Conservation (phyloP, 1,139 yeast genomes). For the Kodamaea ohmeri region DNA sequence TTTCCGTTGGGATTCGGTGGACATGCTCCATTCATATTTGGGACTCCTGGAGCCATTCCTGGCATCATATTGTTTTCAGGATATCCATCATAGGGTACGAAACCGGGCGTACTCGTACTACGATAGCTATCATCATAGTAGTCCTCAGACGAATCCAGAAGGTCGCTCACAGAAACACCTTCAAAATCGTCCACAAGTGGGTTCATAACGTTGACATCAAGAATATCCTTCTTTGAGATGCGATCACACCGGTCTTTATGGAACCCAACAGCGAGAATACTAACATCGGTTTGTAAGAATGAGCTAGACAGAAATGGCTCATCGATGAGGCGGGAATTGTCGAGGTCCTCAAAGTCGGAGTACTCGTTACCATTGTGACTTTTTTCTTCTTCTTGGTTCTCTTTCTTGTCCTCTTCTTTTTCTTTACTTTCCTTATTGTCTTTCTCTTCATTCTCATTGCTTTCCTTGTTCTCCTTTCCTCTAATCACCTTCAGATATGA, state of each 20-base stretch:
- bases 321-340: too few species aligned
- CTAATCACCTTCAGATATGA: slow-evolving; percentile 15
- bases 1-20: neutral
- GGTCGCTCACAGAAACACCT: slow-evolving; percentile 2
- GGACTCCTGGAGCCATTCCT: neutral
- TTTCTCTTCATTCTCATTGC: neutral
- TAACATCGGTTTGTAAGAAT: too few species aligned
- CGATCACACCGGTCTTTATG: slow-evolving; percentile 40
- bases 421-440: neutral
- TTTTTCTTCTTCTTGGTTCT: neutral
- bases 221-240: neutral
- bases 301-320: too few species aligned
- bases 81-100: too few species aligned
- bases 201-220: slow-evolving; percentile 13
- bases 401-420: neutral
- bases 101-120: neutral
- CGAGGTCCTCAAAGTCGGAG: neutral
- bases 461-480: neutral
- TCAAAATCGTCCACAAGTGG: neutral
- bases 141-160: slow-evolving; percentile 7
- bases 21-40: neutral
- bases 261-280: slow-evolving; percentile 20
- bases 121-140: neutral
- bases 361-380: neutral
- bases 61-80: neutral